Evolutionary conservation across 1,284 basidiomycete species (phyloP).

Genomic region (Apiotrichum gracile): DNA sequence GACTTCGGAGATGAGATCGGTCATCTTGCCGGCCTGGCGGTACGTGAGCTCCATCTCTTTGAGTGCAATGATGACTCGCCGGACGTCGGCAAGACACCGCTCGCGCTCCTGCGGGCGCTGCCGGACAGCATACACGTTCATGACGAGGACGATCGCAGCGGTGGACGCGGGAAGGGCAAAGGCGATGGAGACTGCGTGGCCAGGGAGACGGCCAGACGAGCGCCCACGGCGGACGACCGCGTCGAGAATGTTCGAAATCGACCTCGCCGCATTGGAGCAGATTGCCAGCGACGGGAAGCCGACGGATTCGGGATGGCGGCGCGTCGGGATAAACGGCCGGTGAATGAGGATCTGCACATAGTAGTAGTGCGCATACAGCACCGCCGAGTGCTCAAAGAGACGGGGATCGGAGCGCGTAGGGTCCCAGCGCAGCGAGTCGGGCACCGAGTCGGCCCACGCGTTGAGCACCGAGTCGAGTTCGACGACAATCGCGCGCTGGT

Average conservation of each 20-base stretch:
- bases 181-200: slow-evolving; percentile 40
- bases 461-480: slow-evolving; percentile 65
- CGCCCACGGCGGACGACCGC: slow-evolving; percentile 36
- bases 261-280: slow-evolving; percentile 76
- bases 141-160: slow-evolving; percentile 60
- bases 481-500: slow-evolving; percentile 64
- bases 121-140: slow-evolving; percentile 67
- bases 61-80: slow-evolving; percentile 62
- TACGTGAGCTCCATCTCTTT: slow-evolving; percentile 54
- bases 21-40: slow-evolving; percentile 43
- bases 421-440: slow-evolving; percentile 68
- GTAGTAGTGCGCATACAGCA: slow-evolving; percentile 64
- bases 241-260: slow-evolving; percentile 66
- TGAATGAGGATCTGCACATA: slow-evolving; percentile 64
- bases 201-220: slow-evolving; percentile 41
- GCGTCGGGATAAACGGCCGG: slow-evolving; percentile 68
- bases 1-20: slow-evolving; percentile 31
- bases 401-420: slow-evolving; percentile 56
- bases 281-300: slow-evolving; percentile 66
- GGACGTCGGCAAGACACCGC: slow-evolving; percentile 63
- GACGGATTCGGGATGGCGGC: slow-evolving; percentile 26
- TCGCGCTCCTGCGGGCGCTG: slow-evolving; percentile 56
- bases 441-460: slow-evolving; percentile 69
- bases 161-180: slow-evolving; percentile 54
- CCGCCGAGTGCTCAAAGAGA: slow-evolving; percentile 65